These are phyloP conservation scores for Helianthus tuberosus DNA, from an alignment of 129 eudicot species.

Conservation along the genomic window DNA sequence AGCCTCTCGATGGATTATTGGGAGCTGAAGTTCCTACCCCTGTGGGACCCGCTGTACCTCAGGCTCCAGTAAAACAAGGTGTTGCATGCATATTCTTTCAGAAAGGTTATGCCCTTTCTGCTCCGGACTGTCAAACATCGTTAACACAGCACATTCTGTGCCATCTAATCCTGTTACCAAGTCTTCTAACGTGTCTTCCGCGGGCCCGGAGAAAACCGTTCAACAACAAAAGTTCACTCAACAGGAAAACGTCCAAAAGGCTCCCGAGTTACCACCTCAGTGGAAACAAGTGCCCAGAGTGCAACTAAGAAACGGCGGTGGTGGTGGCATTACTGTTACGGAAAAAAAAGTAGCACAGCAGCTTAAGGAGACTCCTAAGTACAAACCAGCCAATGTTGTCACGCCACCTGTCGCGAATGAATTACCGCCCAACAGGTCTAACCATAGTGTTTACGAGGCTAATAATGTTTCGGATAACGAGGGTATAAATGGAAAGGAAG, in stretches of 20 bases:
- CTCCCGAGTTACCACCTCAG: slow-evolving; percentile 37
- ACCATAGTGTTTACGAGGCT: slow-evolving; percentile 37
- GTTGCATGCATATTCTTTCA: slow-evolving; percentile 87
- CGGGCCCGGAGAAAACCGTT: slow-evolving; percentile 45
- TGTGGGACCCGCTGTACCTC: slow-evolving; percentile 45
- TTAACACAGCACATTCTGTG: slow-evolving; percentile 31
- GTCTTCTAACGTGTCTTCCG: slow-evolving; percentile 46
- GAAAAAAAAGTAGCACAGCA: slow-evolving; percentile 39
- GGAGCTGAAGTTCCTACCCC: slow-evolving; percentile 60
- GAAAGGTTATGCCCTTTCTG: slow-evolving; percentile 81
- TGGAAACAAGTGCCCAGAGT: slow-evolving; percentile 32
- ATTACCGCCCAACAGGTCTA: slow-evolving; percentile 42
- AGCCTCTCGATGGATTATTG: slow-evolving; percentile 87
- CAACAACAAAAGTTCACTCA: slow-evolving; percentile 42
- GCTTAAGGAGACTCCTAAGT: slow-evolving; percentile 48
- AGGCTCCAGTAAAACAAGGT: slow-evolving; percentile 50
- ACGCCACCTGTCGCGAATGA: slow-evolving; percentile 39
- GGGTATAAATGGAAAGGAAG: slow-evolving; percentile 57
- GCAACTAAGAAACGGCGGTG: slow-evolving; percentile 41
- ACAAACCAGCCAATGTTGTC: slow-evolving; percentile 34
- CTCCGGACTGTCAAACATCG: slow-evolving; percentile 57
- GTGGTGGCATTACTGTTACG: slow-evolving; percentile 25
- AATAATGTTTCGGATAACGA: slow-evolving; percentile 43
- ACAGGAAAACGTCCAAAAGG: slow-evolving; percentile 39
- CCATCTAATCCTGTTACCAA: slow-evolving; percentile 40